These are phyloP conservation scores for Elymus sibiricus DNA, from an alignment of 176 grass and related monocot genomes.

Conservation along the genomic window DNA sequence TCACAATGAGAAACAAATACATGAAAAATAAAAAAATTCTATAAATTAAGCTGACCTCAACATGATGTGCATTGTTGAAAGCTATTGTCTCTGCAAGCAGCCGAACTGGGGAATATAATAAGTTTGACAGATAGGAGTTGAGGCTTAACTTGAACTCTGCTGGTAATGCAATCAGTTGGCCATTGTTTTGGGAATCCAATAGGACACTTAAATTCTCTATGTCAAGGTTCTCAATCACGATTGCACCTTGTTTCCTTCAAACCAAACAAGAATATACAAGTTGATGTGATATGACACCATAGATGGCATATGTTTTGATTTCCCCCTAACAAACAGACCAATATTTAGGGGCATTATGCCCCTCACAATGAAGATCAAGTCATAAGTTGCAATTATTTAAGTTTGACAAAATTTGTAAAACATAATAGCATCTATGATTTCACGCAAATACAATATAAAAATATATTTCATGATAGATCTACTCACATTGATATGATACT, in stretches of 20 bases:
- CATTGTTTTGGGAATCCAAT: slow-evolving; percentile 40
- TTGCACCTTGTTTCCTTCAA: slow-evolving; percentile 40
- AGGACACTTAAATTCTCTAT: slow-evolving; percentile 44
- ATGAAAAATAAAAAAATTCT: not conserved
- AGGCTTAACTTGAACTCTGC: slow-evolving; percentile 64
- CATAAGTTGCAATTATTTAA: too few relatives aligned
- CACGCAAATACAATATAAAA: not conserved
- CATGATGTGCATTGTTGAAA: slow-evolving; percentile 49
- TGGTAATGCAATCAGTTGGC: slow-evolving; percentile 28
- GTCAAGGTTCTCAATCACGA: slow-evolving; percentile 51
- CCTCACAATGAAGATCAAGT: too few relatives aligned
- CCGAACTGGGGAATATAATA: slow-evolving; percentile 40
- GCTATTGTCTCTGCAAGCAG: slow-evolving; percentile 58
- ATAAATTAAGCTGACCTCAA: slow-evolving; percentile 24
- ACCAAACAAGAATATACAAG: not conserved
- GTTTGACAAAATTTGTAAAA: too few relatives aligned
- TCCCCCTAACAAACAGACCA: not conserved
- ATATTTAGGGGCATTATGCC: not conserved
- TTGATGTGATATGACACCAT: not conserved
- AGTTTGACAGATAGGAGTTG: slow-evolving; percentile 43
- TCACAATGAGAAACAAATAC: not conserved
- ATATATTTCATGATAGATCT: too few relatives aligned
- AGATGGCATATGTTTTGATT: too few relatives aligned
- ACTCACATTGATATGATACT: too few relatives aligned
- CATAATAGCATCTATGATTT: too few relatives aligned